Evolutionary conservation across 306 rosid genomes (phyloP).

Genomic region (Phaseolus lunatus): DNA sequence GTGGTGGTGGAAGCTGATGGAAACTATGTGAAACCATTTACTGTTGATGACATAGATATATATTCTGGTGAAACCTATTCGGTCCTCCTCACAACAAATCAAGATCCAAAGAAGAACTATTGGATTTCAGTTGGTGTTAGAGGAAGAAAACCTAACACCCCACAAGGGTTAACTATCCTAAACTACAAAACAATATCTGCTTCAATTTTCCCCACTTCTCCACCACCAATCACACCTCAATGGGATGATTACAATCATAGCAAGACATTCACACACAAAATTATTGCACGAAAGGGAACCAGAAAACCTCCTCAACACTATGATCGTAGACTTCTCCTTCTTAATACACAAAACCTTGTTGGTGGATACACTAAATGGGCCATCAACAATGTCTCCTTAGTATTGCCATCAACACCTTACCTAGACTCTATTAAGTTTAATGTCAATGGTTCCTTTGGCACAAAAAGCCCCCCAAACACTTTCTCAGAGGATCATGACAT

Average conservation of each 20-base stretch:
- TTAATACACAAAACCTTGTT: slow-evolving; percentile 71
- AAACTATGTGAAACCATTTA: slow-evolving; percentile 69
- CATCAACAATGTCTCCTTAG: slow-evolving; percentile 65
- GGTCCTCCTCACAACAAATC: slow-evolving; percentile 65
- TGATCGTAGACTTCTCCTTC: slow-evolving; percentile 62
- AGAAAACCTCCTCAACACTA: slow-evolving; percentile 50
- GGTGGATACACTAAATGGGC: slow-evolving; percentile 70
- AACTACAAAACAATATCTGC: slow-evolving; percentile 60
- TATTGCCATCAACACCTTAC: slow-evolving; percentile 66
- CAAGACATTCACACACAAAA: slow-evolving; percentile 48
- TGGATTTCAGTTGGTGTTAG: slow-evolving; percentile 74
- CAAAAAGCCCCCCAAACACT: slow-evolving; percentile 52
- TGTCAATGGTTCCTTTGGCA: slow-evolving; percentile 42
- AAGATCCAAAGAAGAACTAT: slow-evolving; percentile 59
- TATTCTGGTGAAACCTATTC: slow-evolving; percentile 82
- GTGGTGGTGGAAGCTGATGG: slow-evolving; percentile 78
- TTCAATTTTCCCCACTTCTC: slow-evolving; percentile 56
- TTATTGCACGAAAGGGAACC: slow-evolving; percentile 53
- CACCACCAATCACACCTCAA: slow-evolving; percentile 64
- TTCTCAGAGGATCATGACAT: slow-evolving; percentile 52
- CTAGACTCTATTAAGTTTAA: slow-evolving; percentile 60
- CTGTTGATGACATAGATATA: slow-evolving; percentile 62
- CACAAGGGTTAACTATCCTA: slow-evolving; percentile 61
- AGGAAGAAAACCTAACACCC: slow-evolving; percentile 66
- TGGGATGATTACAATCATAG: slow-evolving; percentile 65